Conservation (phyloP, 805 yeast species). For the Candida bentonensis region DNA sequence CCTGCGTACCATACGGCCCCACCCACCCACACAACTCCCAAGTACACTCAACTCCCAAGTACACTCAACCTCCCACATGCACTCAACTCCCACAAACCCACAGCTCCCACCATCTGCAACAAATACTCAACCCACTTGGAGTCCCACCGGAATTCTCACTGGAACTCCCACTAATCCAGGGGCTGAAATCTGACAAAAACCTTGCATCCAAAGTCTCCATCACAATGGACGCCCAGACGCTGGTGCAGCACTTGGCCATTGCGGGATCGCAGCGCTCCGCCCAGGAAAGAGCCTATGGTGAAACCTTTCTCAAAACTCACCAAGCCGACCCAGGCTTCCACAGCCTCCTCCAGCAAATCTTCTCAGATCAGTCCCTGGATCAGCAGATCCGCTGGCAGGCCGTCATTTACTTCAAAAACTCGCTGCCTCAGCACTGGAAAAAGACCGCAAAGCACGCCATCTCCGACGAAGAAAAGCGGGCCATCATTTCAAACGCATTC, state of each 20-base stretch:
- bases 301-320: slow-evolving; percentile 56
- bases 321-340: slow-evolving; percentile 49
- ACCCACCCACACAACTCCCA: no score
- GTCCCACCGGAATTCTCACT: no score
- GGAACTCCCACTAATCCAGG: no score
- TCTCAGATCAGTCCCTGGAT: slow-evolving; percentile 43
- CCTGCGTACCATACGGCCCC: no score
- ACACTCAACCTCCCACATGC: no score
- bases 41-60: no score
- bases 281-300: slow-evolving; percentile 53
- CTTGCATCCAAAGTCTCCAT: no score
- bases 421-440: slow-evolving; percentile 77
- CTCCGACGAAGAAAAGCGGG: slow-evolving; percentile 51
- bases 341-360: slow-evolving; percentile 40
- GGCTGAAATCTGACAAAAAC: no score
- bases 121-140: no score
- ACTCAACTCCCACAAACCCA: not conserved
- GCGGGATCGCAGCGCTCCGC: slow-evolving; percentile 30
- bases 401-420: slow-evolving; percentile 76
- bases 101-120: no score
- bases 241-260: slow-evolving; percentile 22
- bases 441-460: slow-evolving; percentile 42
- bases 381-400: slow-evolving; percentile 75
- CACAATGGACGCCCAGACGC: not conserved
- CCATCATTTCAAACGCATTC: slow-evolving; percentile 47